Evolutionary conservation across 2,329 filamentous ascomycete species (phyloP), one percentile per base, ranked within the genome.

Genomic region (Aspergillus udagawae): DNA sequence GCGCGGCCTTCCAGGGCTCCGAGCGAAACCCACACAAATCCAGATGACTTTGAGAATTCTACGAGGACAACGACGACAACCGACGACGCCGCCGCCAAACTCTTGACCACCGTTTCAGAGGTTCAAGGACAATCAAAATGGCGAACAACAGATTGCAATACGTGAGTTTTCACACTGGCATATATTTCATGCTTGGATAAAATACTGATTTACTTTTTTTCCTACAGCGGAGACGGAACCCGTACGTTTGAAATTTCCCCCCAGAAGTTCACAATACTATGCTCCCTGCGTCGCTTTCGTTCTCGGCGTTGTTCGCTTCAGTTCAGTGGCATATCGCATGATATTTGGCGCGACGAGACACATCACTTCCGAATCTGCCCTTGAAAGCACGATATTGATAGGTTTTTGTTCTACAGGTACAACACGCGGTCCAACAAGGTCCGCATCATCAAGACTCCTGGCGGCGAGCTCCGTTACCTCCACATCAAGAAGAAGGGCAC

Each of bases 401-500:
- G 62, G 63, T 54, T 64, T 53, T 56, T 42, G 45, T 55, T 61
- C 59, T 63, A 69, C 75, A 94, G 91, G 78, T 99, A 97, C 90
- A 97, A 97, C 88, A 97, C 93, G 79, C 84, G 84, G 79, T 96
- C 91, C 80, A 97, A 99, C 90, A 91, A 92, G 82, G 93, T 94
- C 79, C 90, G 94, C 78, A 85, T 95, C 75, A 80, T 96, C 81
- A 94, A 94, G 87, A 99, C 94, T 70, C 94, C 95, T 70, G 95
- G 94, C 80, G 94, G 94, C 79, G 86, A 93, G 79, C 88, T 96
- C 75, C 88, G 94, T 79, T 88, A 96, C 78, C 90, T 97, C 73
- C 93, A 99, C 89, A 92, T 97, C 85, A 97, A 97, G 90, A 99
- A 99, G 91, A 90, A 88, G 80, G 94, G 92, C 73, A 96, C 92